Evolutionary conservation across 176 grass and related monocot genomes (phyloP).

Genomic region (Aegilops longissima): DNA sequence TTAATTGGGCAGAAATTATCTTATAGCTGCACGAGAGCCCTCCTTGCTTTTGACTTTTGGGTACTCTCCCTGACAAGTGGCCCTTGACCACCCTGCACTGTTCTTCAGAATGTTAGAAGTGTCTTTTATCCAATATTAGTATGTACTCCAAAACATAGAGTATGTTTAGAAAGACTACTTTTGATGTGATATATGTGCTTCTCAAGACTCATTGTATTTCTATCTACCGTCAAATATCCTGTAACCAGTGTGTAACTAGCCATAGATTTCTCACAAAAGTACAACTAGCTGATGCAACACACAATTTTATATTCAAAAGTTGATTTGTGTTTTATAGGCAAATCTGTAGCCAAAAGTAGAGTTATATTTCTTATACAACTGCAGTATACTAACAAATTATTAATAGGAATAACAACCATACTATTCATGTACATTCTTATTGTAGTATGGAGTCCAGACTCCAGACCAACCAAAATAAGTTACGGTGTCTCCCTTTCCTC

Average conservation of each 20-base stretch:
- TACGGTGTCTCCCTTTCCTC: neutral
- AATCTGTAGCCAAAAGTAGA: neutral
- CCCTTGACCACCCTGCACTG: neutral
- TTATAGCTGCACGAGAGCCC: neutral
- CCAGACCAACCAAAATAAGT: neutral
- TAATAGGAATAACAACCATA: neutral
- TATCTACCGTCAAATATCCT: neutral
- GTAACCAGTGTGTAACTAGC: neutral
- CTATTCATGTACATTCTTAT: neutral
- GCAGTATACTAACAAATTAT: too few species aligned
- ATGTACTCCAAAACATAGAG: neutral
- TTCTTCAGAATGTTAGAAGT: neutral
- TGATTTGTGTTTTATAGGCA: neutral
- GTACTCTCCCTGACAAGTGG: neutral
- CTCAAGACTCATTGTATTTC: neutral
- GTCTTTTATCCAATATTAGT: neutral
- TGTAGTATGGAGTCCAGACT: neutral
- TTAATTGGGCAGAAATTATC: neutral
- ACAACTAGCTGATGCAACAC: neutral
- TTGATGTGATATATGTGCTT: neutral
- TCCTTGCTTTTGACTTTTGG: neutral
- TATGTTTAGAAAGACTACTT: neutral
- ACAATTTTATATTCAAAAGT: conserved; percentile 1
- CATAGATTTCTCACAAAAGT: neutral
- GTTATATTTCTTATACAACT: neutral